phyloP scores from a whole-genome alignment of 805 yeast species.

The Ogataea polymorpha region DNA sequence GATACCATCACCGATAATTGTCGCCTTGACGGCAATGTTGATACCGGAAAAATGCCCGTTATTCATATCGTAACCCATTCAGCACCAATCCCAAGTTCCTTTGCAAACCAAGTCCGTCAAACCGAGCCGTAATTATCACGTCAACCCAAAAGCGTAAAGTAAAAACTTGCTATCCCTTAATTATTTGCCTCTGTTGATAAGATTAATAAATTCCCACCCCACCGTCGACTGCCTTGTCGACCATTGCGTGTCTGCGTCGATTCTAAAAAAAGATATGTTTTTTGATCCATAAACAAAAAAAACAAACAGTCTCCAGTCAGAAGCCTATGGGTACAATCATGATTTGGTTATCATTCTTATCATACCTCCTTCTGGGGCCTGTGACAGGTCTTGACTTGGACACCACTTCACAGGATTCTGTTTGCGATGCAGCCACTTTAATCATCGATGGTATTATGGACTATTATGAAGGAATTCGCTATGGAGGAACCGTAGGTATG shows the following conservation, averaged over 20 bases:
- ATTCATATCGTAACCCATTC: background rate
- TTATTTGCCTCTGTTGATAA: constrained; percentile 7
- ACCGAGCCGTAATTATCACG: background rate
- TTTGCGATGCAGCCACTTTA: constrained; percentile 50
- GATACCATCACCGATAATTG: background rate
- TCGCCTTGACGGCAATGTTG: constrained; percentile 6
- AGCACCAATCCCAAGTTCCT: background rate
- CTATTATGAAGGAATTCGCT: constrained; percentile 66
- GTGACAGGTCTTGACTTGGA: constrained; percentile 13
- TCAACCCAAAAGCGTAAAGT: background rate
- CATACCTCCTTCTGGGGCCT: background rate
- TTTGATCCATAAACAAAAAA: constrained; percentile 6
- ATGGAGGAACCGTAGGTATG: constrained; percentile 72
- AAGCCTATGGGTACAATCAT: background rate
- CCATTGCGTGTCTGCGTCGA: background rate
- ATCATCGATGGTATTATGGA: constrained; percentile 74
- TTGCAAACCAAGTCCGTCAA: background rate
- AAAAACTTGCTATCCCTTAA: constrained; percentile 5
- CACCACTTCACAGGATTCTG: constrained; percentile 23
- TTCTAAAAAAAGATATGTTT: constrained; percentile 7
- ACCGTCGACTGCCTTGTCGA: constrained; percentile 10
- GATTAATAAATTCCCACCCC: background rate
- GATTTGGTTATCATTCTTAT: background rate
- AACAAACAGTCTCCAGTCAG: background rate
- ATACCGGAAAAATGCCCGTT: constrained; percentile 1